A percentile compares a stretch with the other conserved stretches of the same genome.
These are phyloP conservation scores for Russula vinacea DNA, from an alignment of 768 basidiomycete genomes.

Conservation along the genomic window DNA sequence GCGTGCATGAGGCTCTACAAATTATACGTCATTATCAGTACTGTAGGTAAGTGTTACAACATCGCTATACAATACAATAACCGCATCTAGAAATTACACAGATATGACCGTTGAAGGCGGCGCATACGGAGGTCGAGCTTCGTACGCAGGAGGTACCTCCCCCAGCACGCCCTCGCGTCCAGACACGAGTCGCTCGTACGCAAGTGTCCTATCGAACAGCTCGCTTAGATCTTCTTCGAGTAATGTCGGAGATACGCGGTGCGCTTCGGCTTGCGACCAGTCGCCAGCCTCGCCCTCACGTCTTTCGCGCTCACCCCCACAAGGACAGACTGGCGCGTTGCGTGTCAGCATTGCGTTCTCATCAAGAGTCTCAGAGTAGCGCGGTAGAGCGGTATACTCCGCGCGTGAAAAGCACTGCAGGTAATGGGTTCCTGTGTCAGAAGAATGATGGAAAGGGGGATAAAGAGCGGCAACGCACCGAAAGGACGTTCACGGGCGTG, in stretches of 20 bases:
- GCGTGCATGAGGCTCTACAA: neutral
- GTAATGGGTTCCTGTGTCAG: neutral
- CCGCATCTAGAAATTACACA: conserved; percentile 3
- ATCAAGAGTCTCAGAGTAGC: conserved; percentile 23
- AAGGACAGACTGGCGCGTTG: conserved; percentile 8
- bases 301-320: conserved; percentile 4
- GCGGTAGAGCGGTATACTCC: conserved; percentile 17
- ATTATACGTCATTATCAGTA: conserved; percentile 1
- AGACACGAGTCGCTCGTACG: conserved; percentile 74
- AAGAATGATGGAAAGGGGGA: neutral
- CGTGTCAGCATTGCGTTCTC: neutral
- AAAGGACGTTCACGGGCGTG: conserved; percentile 81
- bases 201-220: conserved; percentile 42
- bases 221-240: conserved; percentile 35
- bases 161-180: conserved; percentile 80
- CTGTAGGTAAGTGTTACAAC: neutral
- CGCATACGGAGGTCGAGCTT: conserved; percentile 25
- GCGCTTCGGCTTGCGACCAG: neutral
- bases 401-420: conserved; percentile 20
- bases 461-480: conserved; percentile 49
- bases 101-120: neutral
- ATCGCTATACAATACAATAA: neutral
- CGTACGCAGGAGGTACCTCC: conserved; percentile 82
- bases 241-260: neutral
- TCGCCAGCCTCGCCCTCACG: conserved; percentile 6